A percentile compares a stretch with the other conserved stretches of the same genome.
phyloP scores from a whole-genome alignment of 2,329 filamentous ascomycete genomes.

The Fusarium illudens region DNA sequence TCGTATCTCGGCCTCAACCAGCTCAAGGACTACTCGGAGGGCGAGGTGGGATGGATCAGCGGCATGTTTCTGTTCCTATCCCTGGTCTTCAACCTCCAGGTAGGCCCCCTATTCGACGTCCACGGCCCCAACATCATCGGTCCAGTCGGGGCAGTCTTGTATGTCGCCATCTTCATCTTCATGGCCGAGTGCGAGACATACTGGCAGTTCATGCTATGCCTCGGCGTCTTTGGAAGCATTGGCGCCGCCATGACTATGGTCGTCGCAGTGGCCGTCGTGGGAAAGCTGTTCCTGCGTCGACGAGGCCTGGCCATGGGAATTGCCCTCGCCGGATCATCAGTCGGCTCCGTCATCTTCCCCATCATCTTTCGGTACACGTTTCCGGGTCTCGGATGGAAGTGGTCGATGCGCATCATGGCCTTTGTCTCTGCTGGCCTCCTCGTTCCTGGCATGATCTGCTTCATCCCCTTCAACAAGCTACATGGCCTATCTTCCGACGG shows the following conservation, averaged over 20 bases:
- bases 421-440: conserved; percentile 42
- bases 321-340: conserved; percentile 37
- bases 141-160: conserved; percentile 48
- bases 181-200: conserved; percentile 57
- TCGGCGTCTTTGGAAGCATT: conserved; percentile 54
- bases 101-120: conserved; percentile 58
- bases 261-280: conserved; percentile 46
- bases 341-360: conserved; percentile 47
- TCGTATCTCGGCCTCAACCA: conserved; percentile 57
- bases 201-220: conserved; percentile 58
- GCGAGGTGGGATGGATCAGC: conserved; percentile 60
- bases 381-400: conserved; percentile 44
- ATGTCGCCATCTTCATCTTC: conserved; percentile 53
- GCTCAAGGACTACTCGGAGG: conserved; percentile 50
- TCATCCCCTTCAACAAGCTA: conserved; percentile 43
- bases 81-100: conserved; percentile 55
- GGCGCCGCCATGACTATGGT: conserved; percentile 50
- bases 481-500: conserved; percentile 5
- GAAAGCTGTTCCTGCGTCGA: conserved; percentile 41
- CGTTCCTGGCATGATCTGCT: conserved; percentile 46
- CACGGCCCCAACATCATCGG: conserved; percentile 55
- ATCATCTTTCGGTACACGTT: conserved; percentile 46
- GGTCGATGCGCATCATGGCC: conserved; percentile 47
- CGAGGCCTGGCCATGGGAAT: conserved; percentile 42
- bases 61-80: conserved; percentile 56